Evolutionary conservation across 176 grass and related monocot species (phyloP).

Genomic region (Avena sativa): DNA sequence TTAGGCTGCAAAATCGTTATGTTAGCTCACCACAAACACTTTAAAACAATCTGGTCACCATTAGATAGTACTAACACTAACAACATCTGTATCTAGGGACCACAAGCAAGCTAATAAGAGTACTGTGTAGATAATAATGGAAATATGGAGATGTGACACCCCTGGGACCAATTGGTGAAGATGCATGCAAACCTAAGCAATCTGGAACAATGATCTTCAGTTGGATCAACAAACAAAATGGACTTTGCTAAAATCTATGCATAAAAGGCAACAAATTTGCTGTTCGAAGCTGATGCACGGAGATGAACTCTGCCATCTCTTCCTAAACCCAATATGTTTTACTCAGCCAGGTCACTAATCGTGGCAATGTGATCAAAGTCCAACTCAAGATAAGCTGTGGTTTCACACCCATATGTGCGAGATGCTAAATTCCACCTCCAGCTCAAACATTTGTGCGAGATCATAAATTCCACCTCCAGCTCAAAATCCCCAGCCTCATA

Average conservation of each 20-base stretch:
- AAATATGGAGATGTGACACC: constrained; percentile 41
- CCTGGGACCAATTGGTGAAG: constrained; percentile 44
- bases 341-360: not conserved
- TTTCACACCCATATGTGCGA: not conserved
- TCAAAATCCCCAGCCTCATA: not conserved
- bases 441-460: not conserved
- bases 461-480: constrained; percentile 16
- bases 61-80: constrained; percentile 16
- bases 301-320: constrained; percentile 12
- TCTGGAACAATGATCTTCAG: constrained; percentile 24
- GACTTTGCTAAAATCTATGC: constrained; percentile 23
- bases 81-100: constrained; percentile 42
- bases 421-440: constrained; percentile 18
- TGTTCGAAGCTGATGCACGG: not conserved
- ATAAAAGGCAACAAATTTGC: constrained; percentile 1
- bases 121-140: constrained; percentile 28
- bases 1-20: constrained; percentile 55
- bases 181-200: constrained; percentile 28
- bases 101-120: constrained; percentile 34
- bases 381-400: not conserved
- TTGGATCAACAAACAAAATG: constrained; percentile 20
- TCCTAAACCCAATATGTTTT: not conserved
- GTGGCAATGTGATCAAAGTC: not conserved
- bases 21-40: constrained; percentile 34
- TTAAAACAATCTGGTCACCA: not conserved